Percentiles rank a stretch among this genome's conserved stretches.
phyloP scores from a whole-genome alignment of 2,329 filamentous ascomycete genomes.

The Hypomyces rosellus region DNA sequence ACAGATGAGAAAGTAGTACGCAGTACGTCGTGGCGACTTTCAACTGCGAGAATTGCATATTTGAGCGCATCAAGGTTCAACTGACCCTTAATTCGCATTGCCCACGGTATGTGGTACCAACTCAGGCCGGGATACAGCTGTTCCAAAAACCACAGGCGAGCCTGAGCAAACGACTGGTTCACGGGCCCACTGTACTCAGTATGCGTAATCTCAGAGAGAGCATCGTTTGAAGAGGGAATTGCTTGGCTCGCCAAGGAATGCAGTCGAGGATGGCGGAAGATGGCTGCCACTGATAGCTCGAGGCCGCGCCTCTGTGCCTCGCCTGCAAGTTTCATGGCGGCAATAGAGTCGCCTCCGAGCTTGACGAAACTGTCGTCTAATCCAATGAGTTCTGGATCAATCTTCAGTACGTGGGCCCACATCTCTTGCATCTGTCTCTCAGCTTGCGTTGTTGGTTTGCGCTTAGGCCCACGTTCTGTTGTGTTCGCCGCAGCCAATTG shows the following conservation, averaged over 20 bases:
- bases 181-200: not conserved
- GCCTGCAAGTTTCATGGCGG: slow-evolving; percentile 39
- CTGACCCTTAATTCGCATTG: slow-evolving; percentile 2
- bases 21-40: slow-evolving; percentile 7
- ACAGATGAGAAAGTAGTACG: slow-evolving; percentile 5
- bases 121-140: slow-evolving; percentile 5
- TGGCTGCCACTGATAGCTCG: slow-evolving; percentile 4
- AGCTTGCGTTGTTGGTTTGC: slow-evolving; percentile 1
- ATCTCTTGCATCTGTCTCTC: slow-evolving; percentile 22
- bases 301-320: not conserved
- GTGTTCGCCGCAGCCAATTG: not conserved
- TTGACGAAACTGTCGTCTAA: slow-evolving; percentile 42
- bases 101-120: slow-evolving; percentile 10
- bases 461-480: not conserved
- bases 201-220: too few relatives aligned
- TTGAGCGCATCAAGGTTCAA: slow-evolving; percentile 1
- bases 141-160: slow-evolving; percentile 11
- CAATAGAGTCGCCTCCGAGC: slow-evolving; percentile 42
- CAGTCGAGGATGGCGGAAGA: slow-evolving; percentile 7
- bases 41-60: slow-evolving; percentile 4
- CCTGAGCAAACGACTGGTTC: slow-evolving; percentile 11
- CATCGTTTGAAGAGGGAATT: too few relatives aligned
- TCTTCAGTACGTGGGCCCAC: slow-evolving; percentile 31
- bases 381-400: slow-evolving; percentile 28
- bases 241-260: not conserved